These are phyloP conservation scores for Cladosporium colombiae DNA, from an alignment of 2,329 filamentous ascomycete species.

Conservation along the genomic window DNA sequence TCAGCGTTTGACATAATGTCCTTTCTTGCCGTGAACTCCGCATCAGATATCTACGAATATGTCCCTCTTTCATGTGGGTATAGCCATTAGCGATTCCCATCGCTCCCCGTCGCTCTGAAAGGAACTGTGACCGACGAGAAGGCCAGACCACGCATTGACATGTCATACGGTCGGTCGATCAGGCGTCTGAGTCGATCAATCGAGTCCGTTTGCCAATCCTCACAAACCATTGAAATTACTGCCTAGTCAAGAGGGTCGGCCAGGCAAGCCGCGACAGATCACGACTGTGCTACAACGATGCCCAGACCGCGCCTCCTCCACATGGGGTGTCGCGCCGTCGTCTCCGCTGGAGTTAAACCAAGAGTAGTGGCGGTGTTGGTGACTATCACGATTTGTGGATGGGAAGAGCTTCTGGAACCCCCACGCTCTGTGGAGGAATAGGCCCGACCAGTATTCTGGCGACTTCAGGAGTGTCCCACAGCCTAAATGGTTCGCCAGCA, in stretches of 20 bases:
- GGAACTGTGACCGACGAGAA: background rate
- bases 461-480: background rate
- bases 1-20: background rate
- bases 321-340: constrained; percentile 18
- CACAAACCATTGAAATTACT: background rate
- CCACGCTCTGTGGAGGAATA: constrained; percentile 16
- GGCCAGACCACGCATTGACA: constrained; percentile 9
- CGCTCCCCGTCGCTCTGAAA: background rate
- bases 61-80: background rate
- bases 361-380: constrained; percentile 8
- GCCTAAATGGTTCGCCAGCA: constrained; percentile 13
- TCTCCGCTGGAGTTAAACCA: constrained; percentile 10
- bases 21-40: background rate
- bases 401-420: constrained; percentile 16
- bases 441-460: background rate
- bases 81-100: background rate
- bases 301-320: constrained; percentile 19
- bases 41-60: background rate
- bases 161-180: constrained; percentile 1
- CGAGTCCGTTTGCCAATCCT: constrained; percentile 16
- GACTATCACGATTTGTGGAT: background rate
- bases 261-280: constrained; percentile 15
- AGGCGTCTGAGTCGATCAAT: constrained; percentile 10
- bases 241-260: constrained; percentile 5
- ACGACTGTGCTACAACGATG: constrained; percentile 1